phyloP scores from a whole-genome alignment of 495 filamentous ascomycete species.

The Amphirosellinia nigrospora region DNA sequence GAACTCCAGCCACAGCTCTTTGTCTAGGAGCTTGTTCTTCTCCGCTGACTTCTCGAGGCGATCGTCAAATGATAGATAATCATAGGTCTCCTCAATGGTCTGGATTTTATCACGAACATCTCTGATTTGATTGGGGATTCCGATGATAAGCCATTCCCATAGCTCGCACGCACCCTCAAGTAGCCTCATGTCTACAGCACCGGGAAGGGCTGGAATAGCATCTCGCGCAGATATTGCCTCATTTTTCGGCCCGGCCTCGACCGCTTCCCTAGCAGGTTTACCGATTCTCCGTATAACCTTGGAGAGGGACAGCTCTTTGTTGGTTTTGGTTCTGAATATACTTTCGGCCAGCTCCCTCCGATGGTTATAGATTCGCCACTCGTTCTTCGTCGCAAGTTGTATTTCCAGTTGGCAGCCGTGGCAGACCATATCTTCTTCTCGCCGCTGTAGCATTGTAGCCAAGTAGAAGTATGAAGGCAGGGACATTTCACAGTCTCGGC shows the following conservation, averaged over 20 bases:
- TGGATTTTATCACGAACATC: neutral
- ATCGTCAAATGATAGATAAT: neutral
- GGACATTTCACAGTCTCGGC: slow-evolving; percentile 11
- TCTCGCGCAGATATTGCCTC: neutral
- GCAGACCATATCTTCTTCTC: slow-evolving; percentile 3
- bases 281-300: neutral
- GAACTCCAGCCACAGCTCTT: neutral
- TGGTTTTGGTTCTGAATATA: neutral
- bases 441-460: neutral
- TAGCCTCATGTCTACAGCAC: neutral
- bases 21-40: neutral
- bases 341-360: neutral
- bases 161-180: neutral
- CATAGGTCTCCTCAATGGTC: neutral
- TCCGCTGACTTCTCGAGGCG: neutral
- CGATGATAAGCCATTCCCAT: neutral
- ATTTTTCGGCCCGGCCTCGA: no score
- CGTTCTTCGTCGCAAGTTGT: neutral
- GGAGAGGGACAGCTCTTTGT: neutral
- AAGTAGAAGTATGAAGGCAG: slow-evolving; percentile 31
- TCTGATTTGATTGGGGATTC: neutral
- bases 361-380: neutral
- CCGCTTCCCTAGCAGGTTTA: neutral
- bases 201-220: neutral
- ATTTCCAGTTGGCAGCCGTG: slow-evolving; percentile 25